phyloP scores from a whole-genome alignment of 2,329 filamentous ascomycete genomes.

The Colletotrichum coccodes region DNA sequence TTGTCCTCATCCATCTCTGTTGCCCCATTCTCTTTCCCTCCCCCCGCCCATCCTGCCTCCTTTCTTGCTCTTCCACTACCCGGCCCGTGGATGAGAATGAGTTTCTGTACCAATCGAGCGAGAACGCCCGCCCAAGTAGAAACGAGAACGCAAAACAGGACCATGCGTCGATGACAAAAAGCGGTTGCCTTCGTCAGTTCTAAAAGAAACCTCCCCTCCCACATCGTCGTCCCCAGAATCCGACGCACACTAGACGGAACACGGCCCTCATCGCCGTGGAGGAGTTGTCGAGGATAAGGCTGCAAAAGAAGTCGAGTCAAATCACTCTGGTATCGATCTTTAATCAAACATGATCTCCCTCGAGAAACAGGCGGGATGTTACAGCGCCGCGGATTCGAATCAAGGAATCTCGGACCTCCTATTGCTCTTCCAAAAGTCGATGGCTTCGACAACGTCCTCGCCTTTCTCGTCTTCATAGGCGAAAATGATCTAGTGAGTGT shows the following conservation, averaged over 20 bases:
- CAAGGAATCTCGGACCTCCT: conserved; percentile 56
- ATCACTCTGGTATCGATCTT: conserved; percentile 32
- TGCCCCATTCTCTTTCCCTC: neutral
- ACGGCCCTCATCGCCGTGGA: neutral
- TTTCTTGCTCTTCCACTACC: neutral
- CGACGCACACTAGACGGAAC: neutral
- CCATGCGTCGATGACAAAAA: conserved; percentile 7
- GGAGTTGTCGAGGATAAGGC: neutral
- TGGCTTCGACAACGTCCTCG: conserved; percentile 90
- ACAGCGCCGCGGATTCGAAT: conserved; percentile 6
- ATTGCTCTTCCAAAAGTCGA: conserved; percentile 93
- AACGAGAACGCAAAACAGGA: conserved; percentile 25
- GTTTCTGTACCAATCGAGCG: conserved; percentile 2
- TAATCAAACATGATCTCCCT: conserved; percentile 29
- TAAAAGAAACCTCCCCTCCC: conserved; percentile 14
- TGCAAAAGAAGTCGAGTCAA: conserved; percentile 28
- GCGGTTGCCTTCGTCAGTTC: neutral
- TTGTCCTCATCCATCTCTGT: neutral
- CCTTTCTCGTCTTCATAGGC: conserved; percentile 96
- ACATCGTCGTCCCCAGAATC: neutral
- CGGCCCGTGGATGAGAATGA: neutral
- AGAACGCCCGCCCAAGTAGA: conserved; percentile 27
- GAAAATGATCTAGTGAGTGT: conserved; percentile 81
- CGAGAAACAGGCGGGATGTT: conserved; percentile 30
- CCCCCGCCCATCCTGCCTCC: neutral